A percentile compares a stretch with the other conserved stretches of the same genome.
These are phyloP conservation scores for Urochloa ruziziensis DNA, from an alignment of 176 grass and related monocot species.

Conservation along the genomic window DNA sequence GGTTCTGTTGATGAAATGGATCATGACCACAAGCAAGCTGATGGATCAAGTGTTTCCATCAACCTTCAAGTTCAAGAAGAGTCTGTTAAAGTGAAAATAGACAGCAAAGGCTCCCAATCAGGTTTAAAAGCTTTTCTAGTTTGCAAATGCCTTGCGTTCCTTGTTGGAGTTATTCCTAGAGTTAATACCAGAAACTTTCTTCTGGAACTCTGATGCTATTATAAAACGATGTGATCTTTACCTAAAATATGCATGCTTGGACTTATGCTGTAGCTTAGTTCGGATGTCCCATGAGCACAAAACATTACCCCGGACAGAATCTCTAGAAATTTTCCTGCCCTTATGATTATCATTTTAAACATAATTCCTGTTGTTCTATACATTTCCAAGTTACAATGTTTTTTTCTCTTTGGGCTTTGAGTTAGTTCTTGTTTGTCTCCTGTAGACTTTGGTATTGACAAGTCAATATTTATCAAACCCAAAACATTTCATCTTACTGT, in stretches of 20 bases:
- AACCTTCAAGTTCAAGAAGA: conserved; percentile 48
- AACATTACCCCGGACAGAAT: not conserved
- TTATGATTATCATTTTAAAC: not conserved
- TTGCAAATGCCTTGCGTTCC: conserved; percentile 20
- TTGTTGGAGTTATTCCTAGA: conserved; percentile 13
- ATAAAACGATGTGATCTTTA: not conserved
- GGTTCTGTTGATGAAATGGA: conserved; percentile 46
- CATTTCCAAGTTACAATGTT: conserved; percentile 27
- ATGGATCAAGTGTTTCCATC: conserved; percentile 30
- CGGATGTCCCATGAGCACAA: not conserved
- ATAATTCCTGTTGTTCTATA: not conserved
- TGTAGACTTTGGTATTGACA: conserved; percentile 77
- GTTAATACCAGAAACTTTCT: not conserved
- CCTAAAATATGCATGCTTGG: not conserved
- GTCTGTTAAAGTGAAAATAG: conserved; percentile 36
- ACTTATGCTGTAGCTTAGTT: not conserved
- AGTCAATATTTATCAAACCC: conserved; percentile 93
- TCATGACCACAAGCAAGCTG: conserved; percentile 37
- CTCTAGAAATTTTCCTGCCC: not conserved
- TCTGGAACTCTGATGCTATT: conserved; percentile 4
- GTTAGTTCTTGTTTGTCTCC: conserved; percentile 15
- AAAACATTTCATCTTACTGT: conserved; percentile 95
- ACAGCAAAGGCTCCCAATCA: conserved; percentile 17
- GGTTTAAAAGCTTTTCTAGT: conserved; percentile 27
- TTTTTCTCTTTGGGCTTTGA: not conserved